These are phyloP conservation scores for Lodderomyces elongisporus DNA, from an alignment of 1,139 yeast species.

Conservation along the genomic window DNA sequence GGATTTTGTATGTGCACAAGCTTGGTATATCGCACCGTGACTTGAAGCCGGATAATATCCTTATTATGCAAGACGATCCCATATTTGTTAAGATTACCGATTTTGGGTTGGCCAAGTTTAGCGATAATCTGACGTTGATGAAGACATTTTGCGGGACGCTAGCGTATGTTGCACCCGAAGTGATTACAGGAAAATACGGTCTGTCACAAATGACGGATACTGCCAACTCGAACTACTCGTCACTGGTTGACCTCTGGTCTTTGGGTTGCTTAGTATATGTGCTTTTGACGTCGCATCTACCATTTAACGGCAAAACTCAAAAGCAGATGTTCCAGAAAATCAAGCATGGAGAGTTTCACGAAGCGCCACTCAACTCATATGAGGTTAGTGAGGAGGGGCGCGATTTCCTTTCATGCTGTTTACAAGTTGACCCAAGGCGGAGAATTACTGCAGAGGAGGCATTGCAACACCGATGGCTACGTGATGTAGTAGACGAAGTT, in stretches of 20 bases:
- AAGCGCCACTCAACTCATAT: slow-evolving; percentile 67
- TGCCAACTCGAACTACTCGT: slow-evolving; percentile 52
- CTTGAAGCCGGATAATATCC: slow-evolving; percentile 85
- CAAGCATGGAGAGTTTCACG: slow-evolving; percentile 72
- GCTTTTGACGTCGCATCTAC: slow-evolving; percentile 83
- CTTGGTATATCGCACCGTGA: slow-evolving; percentile 92
- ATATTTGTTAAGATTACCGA: slow-evolving; percentile 87
- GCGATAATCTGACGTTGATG: slow-evolving; percentile 72
- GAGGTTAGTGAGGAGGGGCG: slow-evolving; percentile 62
- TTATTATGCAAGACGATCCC: slow-evolving; percentile 88
- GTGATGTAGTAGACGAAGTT: slow-evolving; percentile 26
- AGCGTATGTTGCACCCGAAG: slow-evolving; percentile 93
- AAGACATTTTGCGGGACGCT: slow-evolving; percentile 88
- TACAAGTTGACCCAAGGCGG: slow-evolving; percentile 68
- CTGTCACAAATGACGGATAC: slow-evolving; percentile 18
- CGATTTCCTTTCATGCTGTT: slow-evolving; percentile 60
- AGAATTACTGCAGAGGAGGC: slow-evolving; percentile 74
- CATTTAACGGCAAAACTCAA: slow-evolving; percentile 90
- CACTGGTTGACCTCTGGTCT: slow-evolving; percentile 94
- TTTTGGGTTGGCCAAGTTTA: slow-evolving; percentile 82
- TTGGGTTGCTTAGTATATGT: slow-evolving; percentile 83
- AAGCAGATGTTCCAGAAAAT: slow-evolving; percentile 77
- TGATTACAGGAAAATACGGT: slow-evolving; percentile 66
- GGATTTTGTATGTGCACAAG: slow-evolving; percentile 80
- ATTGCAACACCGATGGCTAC: slow-evolving; percentile 64